Percentiles rank a stretch among this genome's conserved stretches.
Evolutionary conservation across 2,329 filamentous ascomycete species (phyloP).

Genomic region (Cercospora citrullina): DNA sequence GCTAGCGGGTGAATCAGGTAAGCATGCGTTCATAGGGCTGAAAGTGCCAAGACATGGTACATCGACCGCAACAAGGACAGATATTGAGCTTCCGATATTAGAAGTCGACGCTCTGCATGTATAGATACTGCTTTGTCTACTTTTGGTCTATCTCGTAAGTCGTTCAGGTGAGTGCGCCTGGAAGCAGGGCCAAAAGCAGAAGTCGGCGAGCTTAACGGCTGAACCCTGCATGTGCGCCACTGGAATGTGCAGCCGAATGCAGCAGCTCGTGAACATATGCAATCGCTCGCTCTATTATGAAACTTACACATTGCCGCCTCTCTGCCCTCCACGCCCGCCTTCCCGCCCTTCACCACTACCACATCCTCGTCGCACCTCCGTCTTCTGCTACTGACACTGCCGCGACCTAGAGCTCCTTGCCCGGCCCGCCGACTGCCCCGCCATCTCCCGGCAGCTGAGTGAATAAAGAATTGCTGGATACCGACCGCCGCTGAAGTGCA

Average conservation of each 20-base stretch:
- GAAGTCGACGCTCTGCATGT: not conserved
- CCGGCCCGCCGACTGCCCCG: not conserved
- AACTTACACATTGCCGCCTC: not conserved
- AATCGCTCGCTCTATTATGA: not conserved
- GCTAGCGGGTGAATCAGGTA: constrained; percentile 4
- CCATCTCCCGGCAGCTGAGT: constrained; percentile 1
- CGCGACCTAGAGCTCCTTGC: not conserved
- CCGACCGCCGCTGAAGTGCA: not conserved
- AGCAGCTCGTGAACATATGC: not conserved
- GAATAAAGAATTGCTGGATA: constrained; percentile 3
- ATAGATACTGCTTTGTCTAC: not conserved
- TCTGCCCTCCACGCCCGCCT: not conserved
- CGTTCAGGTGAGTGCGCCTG: not conserved
- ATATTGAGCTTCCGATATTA: not conserved
- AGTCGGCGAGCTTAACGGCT: not conserved
- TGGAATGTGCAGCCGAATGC: not conserved
- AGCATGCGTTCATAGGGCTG: constrained; percentile 11
- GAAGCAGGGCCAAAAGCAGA: not conserved
- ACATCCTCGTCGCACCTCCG: not conserved
- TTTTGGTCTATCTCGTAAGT: not conserved
- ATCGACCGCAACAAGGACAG: not conserved
- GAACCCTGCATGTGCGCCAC: not conserved
- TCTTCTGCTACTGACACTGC: not conserved
- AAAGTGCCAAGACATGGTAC: not conserved
- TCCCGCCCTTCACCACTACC: not conserved